A percentile compares a stretch with the other conserved stretches of the same genome.
Evolutionary conservation across 176 grass and related monocot species (phyloP).

Genomic region (Triticum aestivum): IWGSC_CS_RefSeq_v2.1 NC_057796.1:107241293-107241792

Average conservation of each 20-base stretch:
- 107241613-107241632: too few species aligned
- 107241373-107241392: constrained; percentile 45
- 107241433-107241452: neutral
- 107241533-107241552: constrained; percentile 23
- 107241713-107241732: neutral
- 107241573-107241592: too few species aligned
- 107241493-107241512: neutral
- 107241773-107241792: neutral
- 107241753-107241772: neutral
- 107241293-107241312: constrained; percentile 59
- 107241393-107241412: constrained; percentile 48
- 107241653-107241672: too few species aligned
- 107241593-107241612: too few species aligned
- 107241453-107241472: neutral
- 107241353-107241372: constrained; percentile 47
- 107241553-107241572: neutral
- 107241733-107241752: neutral
- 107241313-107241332: constrained; percentile 67
- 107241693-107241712: constrained; percentile 27
- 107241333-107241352: constrained; percentile 47
- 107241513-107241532: neutral
- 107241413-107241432: neutral
- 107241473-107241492: neutral
- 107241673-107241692: too few species aligned
- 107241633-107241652: too few species aligned